A percentile compares a stretch with the other conserved stretches of the same genome.
Conservation (phyloP, 1,284 basidiomycete species). For the Exobasidium cylindrosporum region DNA sequence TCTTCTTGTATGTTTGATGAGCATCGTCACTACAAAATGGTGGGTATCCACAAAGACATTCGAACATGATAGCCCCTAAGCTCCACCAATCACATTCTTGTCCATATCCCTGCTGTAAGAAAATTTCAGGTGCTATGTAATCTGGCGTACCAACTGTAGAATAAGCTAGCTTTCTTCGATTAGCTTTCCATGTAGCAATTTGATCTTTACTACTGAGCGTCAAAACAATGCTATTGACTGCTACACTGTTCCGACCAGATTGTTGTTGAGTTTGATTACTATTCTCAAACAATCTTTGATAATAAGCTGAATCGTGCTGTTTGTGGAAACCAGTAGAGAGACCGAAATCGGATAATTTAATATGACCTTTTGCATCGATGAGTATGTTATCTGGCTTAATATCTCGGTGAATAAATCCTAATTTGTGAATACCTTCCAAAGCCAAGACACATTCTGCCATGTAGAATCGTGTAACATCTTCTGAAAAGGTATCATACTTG, state of each 20-base stretch:
- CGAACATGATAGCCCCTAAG: conserved; percentile 89
- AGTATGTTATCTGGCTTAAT: conserved; percentile 98
- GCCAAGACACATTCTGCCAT: conserved; percentile 98
- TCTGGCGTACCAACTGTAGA: conserved; percentile 98
- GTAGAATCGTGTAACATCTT: conserved; percentile 98
- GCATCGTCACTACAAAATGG: conserved; percentile 98
- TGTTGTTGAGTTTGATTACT: conserved; percentile 28
- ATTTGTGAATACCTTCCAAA: conserved; percentile 94
- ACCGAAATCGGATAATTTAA: conserved; percentile 95
- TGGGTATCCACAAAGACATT: conserved; percentile 91
- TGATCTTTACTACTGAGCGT: conserved; percentile 52
- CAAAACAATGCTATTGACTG: conserved; percentile 54
- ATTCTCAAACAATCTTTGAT: conserved; percentile 82
- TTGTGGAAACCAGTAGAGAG: conserved; percentile 93
- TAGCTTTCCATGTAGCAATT: conserved; percentile 90
- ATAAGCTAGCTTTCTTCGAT: conserved; percentile 94
- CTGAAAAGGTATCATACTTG: conserved; percentile 98
- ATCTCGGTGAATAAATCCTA: conserved; percentile 96
- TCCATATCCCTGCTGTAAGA: conserved; percentile 93
- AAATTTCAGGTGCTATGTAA: conserved; percentile 98
- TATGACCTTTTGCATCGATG: conserved; percentile 86
- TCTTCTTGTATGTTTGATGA: conserved; percentile 97
- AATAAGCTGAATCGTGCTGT: conserved; percentile 88
- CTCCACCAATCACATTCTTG: conserved; percentile 98
- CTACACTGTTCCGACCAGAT: conserved; percentile 50